Conservation (phyloP, 2,329 filamentous ascomycete genomes). For the Aspergillus fumigatus region DNA sequence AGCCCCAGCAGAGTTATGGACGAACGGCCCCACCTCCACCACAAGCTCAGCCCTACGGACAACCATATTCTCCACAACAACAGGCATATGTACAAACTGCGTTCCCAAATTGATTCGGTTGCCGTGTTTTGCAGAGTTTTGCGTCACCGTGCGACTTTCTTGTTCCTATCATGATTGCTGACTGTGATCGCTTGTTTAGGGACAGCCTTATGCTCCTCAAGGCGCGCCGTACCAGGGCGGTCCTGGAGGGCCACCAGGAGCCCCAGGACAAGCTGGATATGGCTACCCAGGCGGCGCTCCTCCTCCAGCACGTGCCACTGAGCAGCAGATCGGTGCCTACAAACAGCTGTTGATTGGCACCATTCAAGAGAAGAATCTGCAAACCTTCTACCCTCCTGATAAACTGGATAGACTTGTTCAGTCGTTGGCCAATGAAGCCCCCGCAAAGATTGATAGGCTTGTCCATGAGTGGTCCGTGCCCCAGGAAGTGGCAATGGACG, state of each 20-base stretch:
- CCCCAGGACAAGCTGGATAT: slow-evolving; percentile 13
- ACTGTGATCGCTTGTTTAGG: slow-evolving; percentile 13
- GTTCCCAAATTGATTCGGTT: slow-evolving; percentile 15
- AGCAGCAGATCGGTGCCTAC: slow-evolving; percentile 52
- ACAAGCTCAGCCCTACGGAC: slow-evolving; percentile 33
- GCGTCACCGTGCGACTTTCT: neutral
- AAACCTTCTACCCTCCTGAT: slow-evolving; percentile 55
- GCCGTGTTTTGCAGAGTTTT: neutral
- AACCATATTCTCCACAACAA: slow-evolving; percentile 32
- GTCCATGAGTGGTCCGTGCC: slow-evolving; percentile 55
- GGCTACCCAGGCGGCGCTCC: slow-evolving; percentile 25
- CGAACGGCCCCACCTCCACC: slow-evolving; percentile 39
- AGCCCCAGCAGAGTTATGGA: slow-evolving; percentile 34
- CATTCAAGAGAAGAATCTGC: slow-evolving; percentile 58
- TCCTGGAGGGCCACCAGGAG: slow-evolving; percentile 23
- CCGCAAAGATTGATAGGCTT: slow-evolving; percentile 49
- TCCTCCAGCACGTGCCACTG: slow-evolving; percentile 37
- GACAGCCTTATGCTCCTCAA: slow-evolving; percentile 27
- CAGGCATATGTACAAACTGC: slow-evolving; percentile 30
- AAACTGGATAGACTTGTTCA: slow-evolving; percentile 35
- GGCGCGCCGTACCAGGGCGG: slow-evolving; percentile 28
- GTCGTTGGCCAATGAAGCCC: slow-evolving; percentile 28
- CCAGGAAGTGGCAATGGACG: slow-evolving; percentile 58
- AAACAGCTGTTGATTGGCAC: slow-evolving; percentile 52
- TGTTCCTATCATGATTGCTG: neutral